Evolutionary conservation across 2,329 filamentous ascomycete genomes (phyloP), one percentile per base, ranked within the genome.

Genomic region (Aspergillus ruber): DNA sequence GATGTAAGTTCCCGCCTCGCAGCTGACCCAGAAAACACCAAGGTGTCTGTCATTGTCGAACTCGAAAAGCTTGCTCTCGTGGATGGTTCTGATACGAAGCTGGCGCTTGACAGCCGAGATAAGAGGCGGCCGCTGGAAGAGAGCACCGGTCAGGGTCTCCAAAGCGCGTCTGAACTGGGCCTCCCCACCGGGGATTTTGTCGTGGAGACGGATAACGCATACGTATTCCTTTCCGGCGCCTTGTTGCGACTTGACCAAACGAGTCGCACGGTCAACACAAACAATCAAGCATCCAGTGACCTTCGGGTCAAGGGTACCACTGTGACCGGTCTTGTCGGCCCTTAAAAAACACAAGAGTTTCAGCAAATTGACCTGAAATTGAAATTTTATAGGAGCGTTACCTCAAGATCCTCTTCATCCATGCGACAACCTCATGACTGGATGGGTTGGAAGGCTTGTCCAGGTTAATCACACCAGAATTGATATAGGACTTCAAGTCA

Each of bases 171-270:
- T 85, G 64, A 98, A 91, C 72, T 95, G 90, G 39, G 88, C 83
- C 77, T 95, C 86, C 61, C 91, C 91, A 57, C 91, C 93, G 45
- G 90, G 88, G 47, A 98, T 80, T 75, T 90, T 95, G 75, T 95
- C 90, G 74, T 98, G 93, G 54, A 98, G 81, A 63, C 93, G 83
- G 63, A 97, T 89, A 51, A 98, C 90, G 64, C 87, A 90, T 46
- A 97, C 90, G 70, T 98, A 98, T 77, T 98, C 93, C 78, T 98
- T 98, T 80, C 93, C 93, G 52, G 93, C 93, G 65, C 91, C 90
- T 74, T 98, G 93, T 75, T 98, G 93, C 45, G 90, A 95, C 80
- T 98, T 98, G 70, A 98, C 93, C 49, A 98, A 84, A 64, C 93
- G 87, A 57, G 93, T 98, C 46, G 93, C 93, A 65, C 93, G 90